These are phyloP conservation scores for Henningerozyma blattae DNA, from an alignment of 805 yeast genomes.

Conservation along the genomic window DNA sequence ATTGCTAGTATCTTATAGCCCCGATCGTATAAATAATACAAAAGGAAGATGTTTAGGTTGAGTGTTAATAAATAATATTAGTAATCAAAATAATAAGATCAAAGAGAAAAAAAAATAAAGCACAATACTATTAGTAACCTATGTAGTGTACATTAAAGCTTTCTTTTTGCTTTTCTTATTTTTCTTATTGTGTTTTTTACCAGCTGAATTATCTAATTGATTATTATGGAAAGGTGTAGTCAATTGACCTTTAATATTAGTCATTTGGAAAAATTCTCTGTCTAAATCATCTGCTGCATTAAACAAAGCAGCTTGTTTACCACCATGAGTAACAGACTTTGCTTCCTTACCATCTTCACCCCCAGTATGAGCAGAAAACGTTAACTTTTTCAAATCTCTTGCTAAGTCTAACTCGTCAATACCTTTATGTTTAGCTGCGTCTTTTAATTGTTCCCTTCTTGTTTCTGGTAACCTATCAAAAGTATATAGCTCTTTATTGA, in stretches of 20 bases:
- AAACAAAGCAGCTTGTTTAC: constrained; percentile 67
- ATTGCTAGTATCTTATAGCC: background rate
- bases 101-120: too few species aligned
- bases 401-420: constrained; percentile 53
- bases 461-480: constrained; percentile 55
- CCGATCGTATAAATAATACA: background rate
- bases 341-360: constrained; percentile 33
- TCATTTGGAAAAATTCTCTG: constrained; percentile 70
- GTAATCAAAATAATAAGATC: background rate
- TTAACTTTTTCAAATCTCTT: constrained; percentile 55
- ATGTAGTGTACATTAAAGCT: constrained; percentile 15
- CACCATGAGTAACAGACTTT: constrained; percentile 57
- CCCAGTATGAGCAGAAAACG: constrained; percentile 69
- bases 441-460: constrained; percentile 57
- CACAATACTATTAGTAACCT: constrained; percentile 1
- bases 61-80: background rate
- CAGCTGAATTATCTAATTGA: constrained; percentile 19
- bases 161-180: constrained; percentile 59
- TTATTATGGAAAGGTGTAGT: constrained; percentile 63
- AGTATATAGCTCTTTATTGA: constrained; percentile 66
- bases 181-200: constrained; percentile 54
- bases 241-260: constrained; percentile 48
- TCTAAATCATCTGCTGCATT: constrained; percentile 79
- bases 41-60: background rate
- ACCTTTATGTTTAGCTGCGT: constrained; percentile 49